Evolutionary conservation across 352 stramenopile species (phyloP).

Genomic region (Phytophthora sp.): DNA sequence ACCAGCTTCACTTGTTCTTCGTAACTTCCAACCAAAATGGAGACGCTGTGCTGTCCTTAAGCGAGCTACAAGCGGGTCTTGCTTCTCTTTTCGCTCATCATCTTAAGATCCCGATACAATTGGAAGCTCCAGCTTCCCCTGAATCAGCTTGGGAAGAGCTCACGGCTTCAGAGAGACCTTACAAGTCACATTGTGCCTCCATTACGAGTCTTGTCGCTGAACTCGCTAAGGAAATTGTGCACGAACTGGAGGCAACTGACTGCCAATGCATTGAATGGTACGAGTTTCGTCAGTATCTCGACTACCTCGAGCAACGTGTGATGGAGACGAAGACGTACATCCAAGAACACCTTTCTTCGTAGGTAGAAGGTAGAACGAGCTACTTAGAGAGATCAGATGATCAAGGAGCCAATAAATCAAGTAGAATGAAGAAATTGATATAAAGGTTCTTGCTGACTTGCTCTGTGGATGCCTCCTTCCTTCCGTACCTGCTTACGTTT

Average conservation of each 20-base stretch:
- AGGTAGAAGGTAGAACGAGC: background rate
- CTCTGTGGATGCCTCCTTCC: constrained; percentile 5
- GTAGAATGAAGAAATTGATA: constrained; percentile 26
- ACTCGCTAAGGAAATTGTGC: constrained; percentile 66
- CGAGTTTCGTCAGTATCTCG: constrained; percentile 76
- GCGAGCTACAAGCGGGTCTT: constrained; percentile 57
- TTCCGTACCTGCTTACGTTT: background rate
- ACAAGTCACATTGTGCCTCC: constrained; percentile 36
- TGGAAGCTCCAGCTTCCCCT: constrained; percentile 14
- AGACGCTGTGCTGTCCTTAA: constrained; percentile 57
- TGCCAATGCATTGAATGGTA: constrained; percentile 74
- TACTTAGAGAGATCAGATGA: background rate
- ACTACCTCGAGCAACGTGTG: constrained; percentile 67
- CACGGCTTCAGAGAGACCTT: constrained; percentile 18
- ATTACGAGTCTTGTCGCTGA: constrained; percentile 51
- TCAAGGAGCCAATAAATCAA: constrained; percentile 3
- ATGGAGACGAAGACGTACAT: constrained; percentile 64
- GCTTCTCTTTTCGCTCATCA: constrained; percentile 42
- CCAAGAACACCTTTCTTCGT: constrained; percentile 37
- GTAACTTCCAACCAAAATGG: constrained; percentile 56
- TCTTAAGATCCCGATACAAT: constrained; percentile 24
- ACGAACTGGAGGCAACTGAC: constrained; percentile 60
- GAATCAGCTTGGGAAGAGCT: constrained; percentile 34
- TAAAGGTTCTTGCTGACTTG: constrained; percentile 28
- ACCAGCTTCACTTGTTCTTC: constrained; percentile 66